Evolutionary conservation across 106 monocot genomes (phyloP).

Genomic region (Dactylorhiza incarnata): DNA sequence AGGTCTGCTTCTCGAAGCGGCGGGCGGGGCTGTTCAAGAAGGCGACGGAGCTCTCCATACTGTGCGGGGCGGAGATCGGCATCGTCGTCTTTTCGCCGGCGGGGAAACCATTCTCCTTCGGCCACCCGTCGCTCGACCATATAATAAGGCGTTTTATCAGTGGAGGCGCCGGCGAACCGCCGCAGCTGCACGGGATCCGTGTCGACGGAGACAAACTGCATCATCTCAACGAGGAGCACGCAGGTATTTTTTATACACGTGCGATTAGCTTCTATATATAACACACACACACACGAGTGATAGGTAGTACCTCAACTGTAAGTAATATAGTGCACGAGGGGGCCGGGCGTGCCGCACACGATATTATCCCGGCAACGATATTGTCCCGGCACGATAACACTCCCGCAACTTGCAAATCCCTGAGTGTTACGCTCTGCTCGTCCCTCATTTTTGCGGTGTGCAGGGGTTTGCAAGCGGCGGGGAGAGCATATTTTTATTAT

Average conservation of each 20-base stretch:
- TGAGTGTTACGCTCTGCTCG: too few relatives aligned
- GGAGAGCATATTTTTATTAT: too few relatives aligned
- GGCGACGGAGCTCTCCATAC: constrained; percentile 7
- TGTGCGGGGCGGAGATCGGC: constrained; percentile 11
- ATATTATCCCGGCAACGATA: too few relatives aligned
- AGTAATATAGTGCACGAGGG: too few relatives aligned
- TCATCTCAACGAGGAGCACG: constrained; percentile 1
- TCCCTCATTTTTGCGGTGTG: too few relatives aligned
- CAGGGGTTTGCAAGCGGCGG: too few relatives aligned
- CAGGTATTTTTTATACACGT: not conserved
- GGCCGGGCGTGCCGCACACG: too few relatives aligned
- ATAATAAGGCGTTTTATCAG: not conserved
- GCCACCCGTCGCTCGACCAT: constrained; percentile 4
- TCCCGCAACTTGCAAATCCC: too few relatives aligned
- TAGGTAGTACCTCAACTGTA: too few relatives aligned
- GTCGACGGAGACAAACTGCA: not conserved
- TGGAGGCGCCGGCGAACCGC: not conserved
- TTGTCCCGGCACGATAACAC: too few relatives aligned
- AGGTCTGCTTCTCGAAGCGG: constrained; percentile 14
- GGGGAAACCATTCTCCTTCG: constrained; percentile 12
- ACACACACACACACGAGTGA: too few relatives aligned
- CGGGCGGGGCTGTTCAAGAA: constrained; percentile 15
- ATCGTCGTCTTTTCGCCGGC: constrained; percentile 11
- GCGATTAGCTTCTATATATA: too few relatives aligned
- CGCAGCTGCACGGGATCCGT: not conserved